Conservation (phyloP, 805 yeast species). For the Phaffomyces thermotolerans region DNA sequence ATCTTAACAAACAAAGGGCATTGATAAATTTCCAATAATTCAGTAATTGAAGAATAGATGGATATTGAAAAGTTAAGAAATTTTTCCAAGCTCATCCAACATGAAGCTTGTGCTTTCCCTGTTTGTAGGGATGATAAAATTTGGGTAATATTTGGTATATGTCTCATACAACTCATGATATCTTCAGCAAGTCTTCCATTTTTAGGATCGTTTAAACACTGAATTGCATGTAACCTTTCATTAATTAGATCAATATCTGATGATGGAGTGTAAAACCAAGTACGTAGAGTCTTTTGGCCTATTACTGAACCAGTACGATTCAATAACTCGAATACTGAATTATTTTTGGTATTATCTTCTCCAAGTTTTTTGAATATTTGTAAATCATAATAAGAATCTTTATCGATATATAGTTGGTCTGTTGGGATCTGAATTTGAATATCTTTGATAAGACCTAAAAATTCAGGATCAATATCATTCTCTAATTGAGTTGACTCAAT, state of each 20-base stretch:
- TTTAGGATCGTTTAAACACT: slow-evolving; percentile 14
- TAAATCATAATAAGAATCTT: slow-evolving; percentile 23
- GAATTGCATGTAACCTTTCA: slow-evolving; percentile 25
- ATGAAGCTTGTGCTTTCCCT: slow-evolving; percentile 22
- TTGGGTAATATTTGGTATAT: slow-evolving; percentile 25
- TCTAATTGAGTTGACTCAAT: background rate
- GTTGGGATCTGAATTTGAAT: slow-evolving; percentile 3
- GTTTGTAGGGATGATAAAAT: slow-evolving; percentile 14
- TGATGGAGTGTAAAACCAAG: slow-evolving; percentile 32
- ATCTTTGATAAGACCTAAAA: slow-evolving; percentile 1
- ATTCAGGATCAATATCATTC: background rate
- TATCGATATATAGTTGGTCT: slow-evolving; percentile 22
- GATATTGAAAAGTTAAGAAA: slow-evolving; percentile 19
- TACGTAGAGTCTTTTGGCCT: slow-evolving; percentile 25
- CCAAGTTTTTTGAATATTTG: slow-evolving; percentile 17
- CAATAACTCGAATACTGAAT: slow-evolving; percentile 17
- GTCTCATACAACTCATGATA: slow-evolving; percentile 17
- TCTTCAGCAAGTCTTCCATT: slow-evolving; percentile 19
- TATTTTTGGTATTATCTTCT: background rate
- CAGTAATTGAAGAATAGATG: slow-evolving; percentile 8
- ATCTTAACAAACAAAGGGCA: slow-evolving; percentile 13
- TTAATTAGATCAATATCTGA: slow-evolving; percentile 22
- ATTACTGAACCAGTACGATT: slow-evolving; percentile 22
- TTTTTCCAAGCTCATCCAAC: slow-evolving; percentile 26
- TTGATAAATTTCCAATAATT: background rate